Base-by-base conservation (phyloP, 2,329 filamentous ascomycete genomes). In the Fusarium ramigenum region DNA sequence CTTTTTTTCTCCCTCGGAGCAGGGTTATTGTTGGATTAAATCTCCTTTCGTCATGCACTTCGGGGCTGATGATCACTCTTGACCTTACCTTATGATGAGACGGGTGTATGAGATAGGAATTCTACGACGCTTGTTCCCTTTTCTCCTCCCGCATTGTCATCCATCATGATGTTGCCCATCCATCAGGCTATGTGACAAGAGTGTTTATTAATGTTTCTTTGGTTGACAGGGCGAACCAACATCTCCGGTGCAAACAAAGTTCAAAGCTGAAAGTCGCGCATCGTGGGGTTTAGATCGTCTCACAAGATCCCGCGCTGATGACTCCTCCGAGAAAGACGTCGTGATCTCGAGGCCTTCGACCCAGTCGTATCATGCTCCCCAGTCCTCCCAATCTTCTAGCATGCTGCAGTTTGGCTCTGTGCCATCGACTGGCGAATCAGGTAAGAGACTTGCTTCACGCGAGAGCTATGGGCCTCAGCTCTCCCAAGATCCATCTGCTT, bases 251-350 rank as follows among this genome's bases (percentile, higher is more conserved):
- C 80, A 80, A 76, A 74, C 79, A 75, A 80, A 80, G 72, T 72
- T 72, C 73, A 82, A 84, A 79, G 66, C 77, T 72, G 82, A 84
- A 68, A 82, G 84, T 61, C 83, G 84, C 61, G 79, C 80, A 54
- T 87, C 85, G 30, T 87, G 85, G 85, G 83, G 82, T 54, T 68
- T 86, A 77, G 78, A 79, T 66, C 72, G 83, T 73, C 77, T 82
- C 70, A 63, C 78, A 56, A 82, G 79, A 72, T 79, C 82, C 61
- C 77, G 75, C 64, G 72, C 71, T 52, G 77, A 76, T 58, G 74
- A 70, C 57, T 47, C 66, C 44, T 49, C 70, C 60, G 71, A 69
- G 56, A 70, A 67, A 67, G 71, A 76, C 52, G 68, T 74, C 58
- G 70, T 68, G 59, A 61, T 47, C 47, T 56, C 65, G 47, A 72